A percentile compares a stretch with the other conserved stretches of the same genome.
Evolutionary conservation across 257 asterid species (phyloP).

Genomic region (Nicotiana tabacum): DNA sequence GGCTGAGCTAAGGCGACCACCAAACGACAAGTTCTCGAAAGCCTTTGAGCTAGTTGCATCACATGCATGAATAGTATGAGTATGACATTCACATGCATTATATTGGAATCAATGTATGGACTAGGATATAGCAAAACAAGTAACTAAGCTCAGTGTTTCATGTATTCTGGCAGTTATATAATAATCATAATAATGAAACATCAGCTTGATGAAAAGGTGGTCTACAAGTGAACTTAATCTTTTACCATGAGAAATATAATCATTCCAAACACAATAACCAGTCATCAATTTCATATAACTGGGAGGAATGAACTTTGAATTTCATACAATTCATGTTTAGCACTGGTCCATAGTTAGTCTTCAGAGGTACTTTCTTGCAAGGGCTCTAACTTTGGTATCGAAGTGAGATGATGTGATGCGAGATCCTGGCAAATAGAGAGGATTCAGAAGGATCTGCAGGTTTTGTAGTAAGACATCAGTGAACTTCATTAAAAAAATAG

Average conservation of each 20-base stretch:
- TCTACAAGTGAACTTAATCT: background rate
- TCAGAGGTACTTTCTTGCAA: conserved; percentile 84
- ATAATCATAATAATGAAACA: background rate
- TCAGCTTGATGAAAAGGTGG: background rate
- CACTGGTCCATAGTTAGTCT: background rate
- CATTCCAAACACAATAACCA: background rate
- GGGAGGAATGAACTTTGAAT: background rate
- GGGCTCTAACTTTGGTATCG: conserved; percentile 96
- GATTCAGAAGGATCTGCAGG: conserved; percentile 90
- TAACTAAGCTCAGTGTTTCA: background rate
- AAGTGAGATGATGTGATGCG: conserved; percentile 89
- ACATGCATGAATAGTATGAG: background rate
- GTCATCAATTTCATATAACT: background rate
- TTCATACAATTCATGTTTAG: background rate
- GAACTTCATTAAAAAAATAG: background rate
- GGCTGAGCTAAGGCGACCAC: background rate
- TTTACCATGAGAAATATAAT: background rate
- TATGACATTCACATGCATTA: background rate
- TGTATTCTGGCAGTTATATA: background rate
- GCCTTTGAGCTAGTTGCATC: background rate
- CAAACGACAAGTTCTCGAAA: background rate
- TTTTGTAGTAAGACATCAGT: conserved; percentile 7
- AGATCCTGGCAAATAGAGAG: conserved; percentile 94
- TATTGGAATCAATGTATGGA: background rate
- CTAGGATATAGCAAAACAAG: background rate